Evolutionary conservation across 2,329 filamentous ascomycete species (phyloP).

Genomic region (Alternaria metachromatica): DNA sequence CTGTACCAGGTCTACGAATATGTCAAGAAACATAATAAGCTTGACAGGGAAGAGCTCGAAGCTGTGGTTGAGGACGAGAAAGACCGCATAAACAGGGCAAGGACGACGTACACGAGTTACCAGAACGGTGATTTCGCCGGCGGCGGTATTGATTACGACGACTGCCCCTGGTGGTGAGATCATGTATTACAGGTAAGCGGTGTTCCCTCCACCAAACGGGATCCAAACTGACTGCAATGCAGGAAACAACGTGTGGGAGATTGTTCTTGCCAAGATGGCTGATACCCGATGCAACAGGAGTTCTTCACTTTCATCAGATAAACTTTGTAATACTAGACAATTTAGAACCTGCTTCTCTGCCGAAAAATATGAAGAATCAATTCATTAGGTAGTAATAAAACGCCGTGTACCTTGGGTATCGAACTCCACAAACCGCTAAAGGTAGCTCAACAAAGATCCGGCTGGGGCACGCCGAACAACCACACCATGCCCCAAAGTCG

Average conservation of each 20-base stretch:
- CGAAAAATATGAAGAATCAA: not conserved
- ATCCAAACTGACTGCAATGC: not conserved
- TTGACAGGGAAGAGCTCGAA: not conserved
- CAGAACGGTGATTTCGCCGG: not conserved
- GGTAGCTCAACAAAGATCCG: not conserved
- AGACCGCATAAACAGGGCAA: not conserved
- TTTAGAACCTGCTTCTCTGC: not conserved
- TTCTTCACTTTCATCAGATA: not conserved
- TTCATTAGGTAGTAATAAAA: not conserved
- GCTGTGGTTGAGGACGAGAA: not conserved
- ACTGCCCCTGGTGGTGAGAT: not conserved
- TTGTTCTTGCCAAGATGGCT: not conserved
- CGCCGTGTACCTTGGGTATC: not conserved
- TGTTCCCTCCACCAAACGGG: not conserved
- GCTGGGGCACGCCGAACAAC: slow-evolving; percentile 16
- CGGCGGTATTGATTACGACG: not conserved
- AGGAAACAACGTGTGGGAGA: not conserved
- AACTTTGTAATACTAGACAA: not conserved
- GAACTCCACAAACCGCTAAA: slow-evolving; percentile 1
- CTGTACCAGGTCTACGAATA: not conserved
- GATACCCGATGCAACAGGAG: not conserved
- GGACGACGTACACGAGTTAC: not conserved
- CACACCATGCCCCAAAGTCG: slow-evolving; percentile 20
- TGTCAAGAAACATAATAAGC: not conserved
- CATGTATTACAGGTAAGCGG: not conserved